Conservation (phyloP, 352 stramenopile species). For the Phytopythium ostracodes region DNA sequence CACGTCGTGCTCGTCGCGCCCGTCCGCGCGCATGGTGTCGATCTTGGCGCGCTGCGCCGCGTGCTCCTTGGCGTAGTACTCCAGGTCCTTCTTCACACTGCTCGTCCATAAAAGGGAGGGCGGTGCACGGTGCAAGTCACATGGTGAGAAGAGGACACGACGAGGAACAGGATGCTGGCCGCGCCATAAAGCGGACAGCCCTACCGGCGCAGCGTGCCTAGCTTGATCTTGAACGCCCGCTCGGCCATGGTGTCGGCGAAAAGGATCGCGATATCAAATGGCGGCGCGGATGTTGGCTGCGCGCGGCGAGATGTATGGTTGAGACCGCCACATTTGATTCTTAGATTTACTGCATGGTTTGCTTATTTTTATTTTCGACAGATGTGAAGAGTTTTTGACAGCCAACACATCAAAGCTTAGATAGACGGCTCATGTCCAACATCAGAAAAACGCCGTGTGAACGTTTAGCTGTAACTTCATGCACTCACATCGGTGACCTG, state of each 20-base stretch:
- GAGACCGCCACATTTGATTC: too few species aligned
- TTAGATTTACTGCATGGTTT: too few species aligned
- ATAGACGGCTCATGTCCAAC: too few species aligned
- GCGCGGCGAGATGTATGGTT: too few species aligned
- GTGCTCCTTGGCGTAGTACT: constrained; percentile 80
- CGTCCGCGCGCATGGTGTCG: constrained; percentile 54
- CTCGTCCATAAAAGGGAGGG: background rate
- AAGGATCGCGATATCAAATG: too few species aligned
- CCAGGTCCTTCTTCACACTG: constrained; percentile 80
- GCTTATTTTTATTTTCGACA: too few species aligned
- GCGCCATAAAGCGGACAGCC: background rate
- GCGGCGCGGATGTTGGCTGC: too few species aligned
- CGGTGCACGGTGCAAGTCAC: background rate
- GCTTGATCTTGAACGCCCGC: constrained; percentile 81
- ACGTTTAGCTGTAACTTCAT: too few species aligned
- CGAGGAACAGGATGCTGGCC: accelerated
- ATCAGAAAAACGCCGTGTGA: too few species aligned
- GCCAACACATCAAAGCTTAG: too few species aligned
- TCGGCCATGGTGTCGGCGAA: constrained; percentile 39
- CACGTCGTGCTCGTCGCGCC: constrained; percentile 67
- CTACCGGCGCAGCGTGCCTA: constrained; percentile 65
- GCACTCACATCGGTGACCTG: too few species aligned
- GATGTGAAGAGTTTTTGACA: too few species aligned
- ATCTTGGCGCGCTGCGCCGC: constrained; percentile 50
- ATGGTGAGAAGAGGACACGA: background rate